A percentile compares a stretch with the other conserved stretches of the same genome.
Evolutionary conservation across 164 flowering plant species (phyloP).

Genomic region (Cinnamomum micranthum): DNA sequence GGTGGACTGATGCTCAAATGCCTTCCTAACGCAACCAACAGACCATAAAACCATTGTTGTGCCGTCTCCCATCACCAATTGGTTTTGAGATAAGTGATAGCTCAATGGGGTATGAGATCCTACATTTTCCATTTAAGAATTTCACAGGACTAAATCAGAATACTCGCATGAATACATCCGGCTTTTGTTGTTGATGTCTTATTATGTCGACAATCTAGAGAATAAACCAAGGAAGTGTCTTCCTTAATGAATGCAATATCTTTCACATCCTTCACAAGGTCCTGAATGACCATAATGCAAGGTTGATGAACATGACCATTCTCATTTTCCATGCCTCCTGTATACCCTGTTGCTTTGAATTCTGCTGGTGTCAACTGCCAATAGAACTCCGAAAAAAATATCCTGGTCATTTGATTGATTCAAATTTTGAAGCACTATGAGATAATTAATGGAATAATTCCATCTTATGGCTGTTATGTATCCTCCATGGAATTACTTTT

Average conservation of each 20-base stretch:
- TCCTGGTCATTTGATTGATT: slow-evolving; percentile 12
- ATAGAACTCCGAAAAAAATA: slow-evolving; percentile 21
- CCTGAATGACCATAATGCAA: slow-evolving; percentile 21
- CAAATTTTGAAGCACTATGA: slow-evolving; percentile 11
- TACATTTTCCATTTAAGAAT: too few species aligned
- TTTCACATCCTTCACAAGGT: slow-evolving; percentile 27
- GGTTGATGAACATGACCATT: slow-evolving; percentile 22
- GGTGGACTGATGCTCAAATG: too few species aligned
- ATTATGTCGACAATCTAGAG: slow-evolving; percentile 26
- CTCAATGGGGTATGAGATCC: too few species aligned
- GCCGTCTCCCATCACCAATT: too few species aligned
- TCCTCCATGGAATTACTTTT: slow-evolving; percentile 32
- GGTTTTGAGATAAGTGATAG: too few species aligned
- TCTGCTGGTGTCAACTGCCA: slow-evolving; percentile 32
- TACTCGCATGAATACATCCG: too few species aligned
- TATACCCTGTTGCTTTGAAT: slow-evolving; percentile 20
- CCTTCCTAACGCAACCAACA: too few species aligned
- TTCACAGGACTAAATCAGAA: too few species aligned
- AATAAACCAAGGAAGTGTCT: slow-evolving; percentile 28
- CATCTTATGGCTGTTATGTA: slow-evolving; percentile 29
- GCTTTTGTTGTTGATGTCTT: slow-evolving; percentile 26
- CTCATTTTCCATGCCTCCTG: slow-evolving; percentile 26
- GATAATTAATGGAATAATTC: slow-evolving; percentile 29
- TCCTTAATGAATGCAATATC: slow-evolving; percentile 33
- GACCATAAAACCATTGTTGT: too few species aligned